These are phyloP conservation scores for Gossypium herbaceum DNA, from an alignment of 345 rosid species.

Conservation along the genomic window DNA sequence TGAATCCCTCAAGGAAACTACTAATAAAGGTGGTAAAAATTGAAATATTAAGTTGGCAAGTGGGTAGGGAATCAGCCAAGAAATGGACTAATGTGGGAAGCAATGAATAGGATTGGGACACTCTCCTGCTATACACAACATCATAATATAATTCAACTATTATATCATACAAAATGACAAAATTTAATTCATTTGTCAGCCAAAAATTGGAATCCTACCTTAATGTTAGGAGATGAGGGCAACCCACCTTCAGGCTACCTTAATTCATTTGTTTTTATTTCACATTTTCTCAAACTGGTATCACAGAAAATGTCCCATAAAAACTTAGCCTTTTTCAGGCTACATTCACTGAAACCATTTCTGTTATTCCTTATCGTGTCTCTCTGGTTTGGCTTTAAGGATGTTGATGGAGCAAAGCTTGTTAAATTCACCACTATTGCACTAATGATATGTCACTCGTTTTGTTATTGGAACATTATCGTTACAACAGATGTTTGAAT, in stretches of 20 bases:
- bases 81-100: background rate
- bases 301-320: conserved; percentile 7
- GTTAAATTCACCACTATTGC: too few relatives aligned
- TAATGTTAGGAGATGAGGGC: background rate
- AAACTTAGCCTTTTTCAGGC: background rate
- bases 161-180: conserved; percentile 7
- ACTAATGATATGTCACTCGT: too few relatives aligned
- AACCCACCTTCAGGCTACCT: too few relatives aligned
- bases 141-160: conserved; percentile 9
- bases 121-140: background rate
- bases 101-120: background rate
- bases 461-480: too few relatives aligned
- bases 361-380: background rate
- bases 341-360: background rate
- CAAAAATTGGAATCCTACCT: conserved; percentile 11
- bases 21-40: background rate
- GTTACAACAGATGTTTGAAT: too few relatives aligned
- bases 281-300: background rate
- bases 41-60: background rate
- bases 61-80: background rate
- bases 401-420: too few relatives aligned
- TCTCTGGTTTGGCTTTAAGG: too few relatives aligned
- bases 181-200: background rate
- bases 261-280: background rate
- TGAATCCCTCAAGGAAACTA: conserved; percentile 1